Evolutionary conservation across 352 stramenopile species (phyloP).

Genomic region (Globisporangium paroecandrum): DNA sequence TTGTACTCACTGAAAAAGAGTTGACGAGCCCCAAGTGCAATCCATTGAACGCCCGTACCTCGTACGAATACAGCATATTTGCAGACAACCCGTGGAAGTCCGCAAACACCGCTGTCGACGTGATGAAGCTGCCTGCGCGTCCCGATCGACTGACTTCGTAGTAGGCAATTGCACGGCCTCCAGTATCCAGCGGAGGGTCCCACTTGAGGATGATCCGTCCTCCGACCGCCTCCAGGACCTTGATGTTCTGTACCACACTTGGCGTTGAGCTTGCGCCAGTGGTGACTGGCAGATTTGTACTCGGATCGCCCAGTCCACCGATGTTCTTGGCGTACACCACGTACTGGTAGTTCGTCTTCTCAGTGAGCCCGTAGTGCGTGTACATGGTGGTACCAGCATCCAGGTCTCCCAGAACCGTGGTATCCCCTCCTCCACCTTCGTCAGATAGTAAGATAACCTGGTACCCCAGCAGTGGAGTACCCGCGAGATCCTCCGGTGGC

Average conservation of each 20-base stretch:
- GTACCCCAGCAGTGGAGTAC: constrained; percentile 39
- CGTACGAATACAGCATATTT: constrained; percentile 33
- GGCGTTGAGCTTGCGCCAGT: constrained; percentile 26
- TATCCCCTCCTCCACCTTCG: constrained; percentile 1
- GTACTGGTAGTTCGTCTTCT: constrained; percentile 45
- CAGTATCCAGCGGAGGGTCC: constrained; percentile 40
- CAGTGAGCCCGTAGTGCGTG: constrained; percentile 37
- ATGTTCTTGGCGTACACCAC: constrained; percentile 42
- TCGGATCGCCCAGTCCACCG: constrained; percentile 37
- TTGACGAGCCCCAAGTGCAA: constrained; percentile 19
- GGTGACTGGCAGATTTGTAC: constrained; percentile 12
- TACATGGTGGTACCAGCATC: constrained; percentile 21
- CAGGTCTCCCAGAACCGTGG: constrained; percentile 4
- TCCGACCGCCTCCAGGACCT: constrained; percentile 14
- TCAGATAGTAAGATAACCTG: constrained; percentile 22
- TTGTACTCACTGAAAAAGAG: constrained; percentile 18
- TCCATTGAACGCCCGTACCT: constrained; percentile 44
- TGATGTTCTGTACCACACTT: constrained; percentile 21
- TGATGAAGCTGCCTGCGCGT: constrained; percentile 9
- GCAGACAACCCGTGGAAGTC: constrained; percentile 33
- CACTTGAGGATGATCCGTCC: constrained; percentile 38
- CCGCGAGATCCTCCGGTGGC: constrained; percentile 45
- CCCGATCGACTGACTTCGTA: constrained; percentile 39
- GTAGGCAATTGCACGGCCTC: constrained; percentile 33
- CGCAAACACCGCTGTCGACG: constrained; percentile 22